Evolutionary conservation across 768 basidiomycete genomes (phyloP).

Genomic region (Hemileccinum rubropunctum): DNA sequence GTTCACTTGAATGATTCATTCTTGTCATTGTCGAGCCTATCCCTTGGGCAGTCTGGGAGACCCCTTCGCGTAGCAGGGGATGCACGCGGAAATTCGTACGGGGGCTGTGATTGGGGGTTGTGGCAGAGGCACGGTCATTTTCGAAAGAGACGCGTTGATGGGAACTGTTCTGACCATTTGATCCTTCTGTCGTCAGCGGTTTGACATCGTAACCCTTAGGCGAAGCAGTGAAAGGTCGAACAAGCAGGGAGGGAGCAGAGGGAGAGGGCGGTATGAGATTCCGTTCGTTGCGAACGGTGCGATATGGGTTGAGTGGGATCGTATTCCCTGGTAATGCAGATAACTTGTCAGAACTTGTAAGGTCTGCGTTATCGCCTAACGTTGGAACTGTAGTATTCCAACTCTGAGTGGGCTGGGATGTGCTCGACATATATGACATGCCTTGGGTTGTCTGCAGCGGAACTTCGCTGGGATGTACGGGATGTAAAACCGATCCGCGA

Average conservation of each 20-base stretch:
- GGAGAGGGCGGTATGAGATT: constrained; percentile 40
- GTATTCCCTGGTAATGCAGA: constrained; percentile 36
- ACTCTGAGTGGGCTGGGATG: background rate
- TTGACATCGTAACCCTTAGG: constrained; percentile 13
- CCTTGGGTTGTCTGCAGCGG: constrained; percentile 8
- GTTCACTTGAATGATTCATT: constrained; percentile 8
- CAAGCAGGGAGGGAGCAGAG: constrained; percentile 41
- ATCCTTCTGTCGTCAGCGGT: constrained; percentile 35
- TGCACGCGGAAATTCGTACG: constrained; percentile 34
- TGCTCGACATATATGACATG: background rate
- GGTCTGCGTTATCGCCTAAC: constrained; percentile 23
- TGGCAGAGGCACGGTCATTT: constrained; percentile 34
- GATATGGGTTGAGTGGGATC: constrained; percentile 33
- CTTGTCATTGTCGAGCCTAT: constrained; percentile 10
- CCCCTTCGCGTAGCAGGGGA: constrained; percentile 20
- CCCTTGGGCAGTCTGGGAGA: constrained; percentile 3
- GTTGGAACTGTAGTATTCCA: constrained; percentile 4
- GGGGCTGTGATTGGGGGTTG: constrained; percentile 30
- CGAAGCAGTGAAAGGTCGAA: constrained; percentile 20
- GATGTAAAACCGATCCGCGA: constrained; percentile 3
- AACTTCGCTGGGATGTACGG: constrained; percentile 3
- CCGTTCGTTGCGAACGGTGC: constrained; percentile 29
- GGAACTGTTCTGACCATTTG: constrained; percentile 42
- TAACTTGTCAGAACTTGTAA: constrained; percentile 46
- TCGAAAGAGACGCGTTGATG: constrained; percentile 56